Evolutionary conservation across 2,329 filamentous ascomycete genomes (phyloP).

Genomic region (Scedosporium aurantiacum): DNA sequence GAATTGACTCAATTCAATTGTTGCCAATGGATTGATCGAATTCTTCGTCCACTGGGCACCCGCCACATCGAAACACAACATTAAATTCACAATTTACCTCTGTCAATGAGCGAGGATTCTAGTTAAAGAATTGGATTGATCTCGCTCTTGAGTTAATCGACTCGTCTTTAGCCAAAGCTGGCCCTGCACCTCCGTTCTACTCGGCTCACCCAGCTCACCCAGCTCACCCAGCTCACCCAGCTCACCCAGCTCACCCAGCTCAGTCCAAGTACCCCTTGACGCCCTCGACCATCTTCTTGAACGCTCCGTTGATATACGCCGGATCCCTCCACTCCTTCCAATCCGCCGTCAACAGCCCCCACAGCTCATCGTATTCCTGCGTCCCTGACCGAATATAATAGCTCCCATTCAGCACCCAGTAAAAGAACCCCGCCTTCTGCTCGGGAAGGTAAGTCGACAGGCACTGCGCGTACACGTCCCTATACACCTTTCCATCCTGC

Average conservation of each 20-base stretch:
- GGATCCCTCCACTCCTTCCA: slow-evolving; percentile 40
- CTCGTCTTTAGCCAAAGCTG: too few species aligned
- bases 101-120: too few species aligned
- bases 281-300: slow-evolving; percentile 28
- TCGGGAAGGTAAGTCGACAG: slow-evolving; percentile 35
- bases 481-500: slow-evolving; percentile 34
- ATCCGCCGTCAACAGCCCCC: slow-evolving; percentile 43
- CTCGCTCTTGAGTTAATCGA: too few species aligned
- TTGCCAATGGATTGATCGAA: not conserved
- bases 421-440: slow-evolving; percentile 42
- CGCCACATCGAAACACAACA: too few species aligned
- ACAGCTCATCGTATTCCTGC: slow-evolving; percentile 46
- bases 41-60: too few species aligned
- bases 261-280: slow-evolving; percentile 14
- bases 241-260: too few species aligned
- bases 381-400: slow-evolving; percentile 44
- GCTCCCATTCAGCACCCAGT: slow-evolving; percentile 47
- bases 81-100: too few species aligned
- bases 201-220: too few species aligned
- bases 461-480: slow-evolving; percentile 39
- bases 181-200: too few species aligned
- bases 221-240: too few species aligned
- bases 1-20: not conserved
- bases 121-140: too few species aligned
- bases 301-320: slow-evolving; percentile 27